Evolutionary conservation across 352 stramenopile genomes (phyloP), one percentile per base, ranked within the genome.

Genomic region (Pythium brachiatum): DNA sequence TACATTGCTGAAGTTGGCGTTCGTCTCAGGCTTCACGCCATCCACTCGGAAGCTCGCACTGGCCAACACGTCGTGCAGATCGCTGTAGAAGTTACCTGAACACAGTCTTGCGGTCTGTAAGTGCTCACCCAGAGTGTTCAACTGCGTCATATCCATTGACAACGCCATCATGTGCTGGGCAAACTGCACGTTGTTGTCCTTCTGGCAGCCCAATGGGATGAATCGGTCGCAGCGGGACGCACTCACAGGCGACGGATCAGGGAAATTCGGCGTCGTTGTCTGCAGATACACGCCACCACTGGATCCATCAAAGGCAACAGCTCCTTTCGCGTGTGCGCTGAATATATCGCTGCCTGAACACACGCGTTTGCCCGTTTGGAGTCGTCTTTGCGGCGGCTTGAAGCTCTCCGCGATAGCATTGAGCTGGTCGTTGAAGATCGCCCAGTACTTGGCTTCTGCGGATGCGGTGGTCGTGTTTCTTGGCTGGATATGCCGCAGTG

Each of bases 171-270:
- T 62, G 64, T 94, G 84, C 64, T 94, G 84, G 31, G 80, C 74
- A 54, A 86, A 94, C 29, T 85, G 70, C 54, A 94, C 69, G 51
- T 94, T 94, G 68, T 94, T 89, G 62, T 90, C 78, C 3, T 60
- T 27, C 46, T 94, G 84, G 38, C 84, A 94, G 3, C 84, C 84
- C 36, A 94, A 72, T 29, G 60, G 75, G 36, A 90, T 76, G 32
- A 92, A 92, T n/a, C 72, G 59, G 27, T 63, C 63, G 7, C 38
- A 32, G 41, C 36, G 12, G 62, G 64, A 0, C 48, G 47, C 12
- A 36, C 12, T n/a, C 3, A 58, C 23, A 23, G 18, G 41, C 9
- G 75, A 79, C 25, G 84, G 84, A 53, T 94, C 84, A 0, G 84
- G 84, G 57, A 87, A 94, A 53, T 86, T 84, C 1, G 84, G 84